Percentiles rank a stretch among this genome's conserved stretches.
Evolutionary conservation across 163 green algal species (phyloP).

Genomic region (Smithsoniella earleae): DNA sequence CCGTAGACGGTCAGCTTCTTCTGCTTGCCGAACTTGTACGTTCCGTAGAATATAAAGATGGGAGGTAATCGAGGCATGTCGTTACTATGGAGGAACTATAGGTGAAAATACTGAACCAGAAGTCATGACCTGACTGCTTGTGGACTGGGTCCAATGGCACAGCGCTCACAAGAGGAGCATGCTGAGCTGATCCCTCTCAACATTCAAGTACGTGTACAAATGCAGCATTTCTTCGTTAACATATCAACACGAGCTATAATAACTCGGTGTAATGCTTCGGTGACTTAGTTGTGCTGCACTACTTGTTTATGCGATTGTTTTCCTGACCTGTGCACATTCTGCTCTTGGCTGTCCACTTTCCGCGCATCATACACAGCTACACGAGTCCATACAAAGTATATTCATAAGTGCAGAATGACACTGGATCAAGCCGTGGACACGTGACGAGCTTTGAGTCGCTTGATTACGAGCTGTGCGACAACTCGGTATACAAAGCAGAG

Average conservation of each 20-base stretch:
- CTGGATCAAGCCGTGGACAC: background rate
- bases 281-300: background rate
- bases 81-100: background rate
- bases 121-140: background rate
- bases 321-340: background rate
- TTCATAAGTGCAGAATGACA: background rate
- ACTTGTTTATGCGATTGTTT: background rate
- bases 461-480: conserved; percentile 58
- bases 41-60: background rate
- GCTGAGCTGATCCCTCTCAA: background rate
- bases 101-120: background rate
- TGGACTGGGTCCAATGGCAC: background rate
- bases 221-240: too few species aligned
- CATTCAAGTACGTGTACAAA: too few species aligned
- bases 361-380: too few species aligned
- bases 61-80: background rate
- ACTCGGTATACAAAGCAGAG: conserved; percentile 48
- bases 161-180: background rate
- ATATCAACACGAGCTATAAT: too few species aligned
- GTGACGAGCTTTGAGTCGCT: conserved; percentile 39
- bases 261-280: background rate
- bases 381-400: too few species aligned
- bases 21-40: background rate
- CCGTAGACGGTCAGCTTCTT: background rate
- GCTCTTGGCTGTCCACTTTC: too few species aligned